phyloP scores from a whole-genome alignment of 1,284 basidiomycete genomes.

The Irpex sp. region DNA sequence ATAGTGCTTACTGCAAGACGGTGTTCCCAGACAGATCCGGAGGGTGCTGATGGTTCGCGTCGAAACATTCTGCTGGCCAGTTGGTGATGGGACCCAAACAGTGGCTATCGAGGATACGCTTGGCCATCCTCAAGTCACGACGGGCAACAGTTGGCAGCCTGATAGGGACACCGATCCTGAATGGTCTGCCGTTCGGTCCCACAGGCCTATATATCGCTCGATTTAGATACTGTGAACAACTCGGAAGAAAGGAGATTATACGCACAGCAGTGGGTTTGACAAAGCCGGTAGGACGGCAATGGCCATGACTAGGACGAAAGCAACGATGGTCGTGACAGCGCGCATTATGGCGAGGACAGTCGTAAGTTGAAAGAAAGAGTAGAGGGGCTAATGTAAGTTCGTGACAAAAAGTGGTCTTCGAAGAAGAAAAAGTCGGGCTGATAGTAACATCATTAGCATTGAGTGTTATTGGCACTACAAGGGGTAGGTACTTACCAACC shows the following conservation, averaged over 20 bases:
- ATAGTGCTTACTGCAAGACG: background rate
- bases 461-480: background rate
- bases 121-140: background rate
- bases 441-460: background rate
- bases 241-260: background rate
- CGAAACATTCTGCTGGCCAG: background rate
- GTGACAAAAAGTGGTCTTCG: background rate
- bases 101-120: background rate
- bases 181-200: background rate
- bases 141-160: background rate
- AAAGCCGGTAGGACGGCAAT: slow-evolving; percentile 5
- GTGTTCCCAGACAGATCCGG: background rate
- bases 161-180: background rate
- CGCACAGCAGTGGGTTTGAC: background rate
- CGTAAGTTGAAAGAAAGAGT: background rate
- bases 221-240: background rate
- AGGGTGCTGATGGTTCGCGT: background rate
- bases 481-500: slow-evolving; percentile 6
- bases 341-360: slow-evolving; percentile 1
- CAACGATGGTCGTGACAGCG: slow-evolving; percentile 1
- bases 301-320: background rate
- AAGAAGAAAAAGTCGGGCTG: slow-evolving; percentile 9
- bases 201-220: background rate
- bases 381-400: background rate
- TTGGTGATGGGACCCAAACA: background rate